Percentiles rank a stretch among this genome's conserved stretches.
These are phyloP conservation scores for Ramalina intermedia DNA, from an alignment of 495 filamentous ascomycete species.

Conservation along the genomic window DNA sequence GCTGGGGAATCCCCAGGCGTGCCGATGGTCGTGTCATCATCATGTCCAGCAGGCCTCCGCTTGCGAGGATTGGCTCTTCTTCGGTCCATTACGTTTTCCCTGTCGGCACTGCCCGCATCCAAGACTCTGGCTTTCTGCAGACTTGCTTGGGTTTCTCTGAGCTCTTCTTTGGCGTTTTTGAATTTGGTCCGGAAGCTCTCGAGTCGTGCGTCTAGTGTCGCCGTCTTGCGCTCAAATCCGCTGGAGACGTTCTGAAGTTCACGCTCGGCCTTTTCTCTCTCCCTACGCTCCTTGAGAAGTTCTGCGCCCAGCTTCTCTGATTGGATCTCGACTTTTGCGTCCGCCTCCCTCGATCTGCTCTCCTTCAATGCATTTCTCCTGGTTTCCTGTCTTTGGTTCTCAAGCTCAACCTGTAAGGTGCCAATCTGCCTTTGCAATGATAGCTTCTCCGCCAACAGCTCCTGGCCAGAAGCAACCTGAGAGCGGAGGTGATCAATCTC, in stretches of 20 bases:
- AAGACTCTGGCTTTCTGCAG: constrained; percentile 29
- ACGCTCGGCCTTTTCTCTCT: constrained; percentile 23
- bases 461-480: constrained; percentile 51
- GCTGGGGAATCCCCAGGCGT: constrained; percentile 49
- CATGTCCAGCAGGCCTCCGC: constrained; percentile 30
- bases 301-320: constrained; percentile 30
- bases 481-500: constrained; percentile 66
- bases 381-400: constrained; percentile 56
- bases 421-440: constrained; percentile 59
- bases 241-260: constrained; percentile 19
- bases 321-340: constrained; percentile 27
- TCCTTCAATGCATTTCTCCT: constrained; percentile 44
- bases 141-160: constrained; percentile 42
- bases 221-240: constrained; percentile 40
- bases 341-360: constrained; percentile 27
- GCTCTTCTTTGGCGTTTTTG: constrained; percentile 48
- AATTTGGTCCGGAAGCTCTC: constrained; percentile 54
- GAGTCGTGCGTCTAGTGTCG: constrained; percentile 49
- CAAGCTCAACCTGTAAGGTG: constrained; percentile 63
- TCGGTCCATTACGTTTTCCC: constrained; percentile 5
- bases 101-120: constrained; percentile 26
- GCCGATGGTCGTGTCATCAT: constrained; percentile 41
- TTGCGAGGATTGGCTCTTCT: constrained; percentile 27
- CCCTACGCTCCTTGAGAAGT: constrained; percentile 29
- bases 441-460: constrained; percentile 56